phyloP scores from a whole-genome alignment of 1,139 yeast genomes.

The Geotrichum europaeum region DNA sequence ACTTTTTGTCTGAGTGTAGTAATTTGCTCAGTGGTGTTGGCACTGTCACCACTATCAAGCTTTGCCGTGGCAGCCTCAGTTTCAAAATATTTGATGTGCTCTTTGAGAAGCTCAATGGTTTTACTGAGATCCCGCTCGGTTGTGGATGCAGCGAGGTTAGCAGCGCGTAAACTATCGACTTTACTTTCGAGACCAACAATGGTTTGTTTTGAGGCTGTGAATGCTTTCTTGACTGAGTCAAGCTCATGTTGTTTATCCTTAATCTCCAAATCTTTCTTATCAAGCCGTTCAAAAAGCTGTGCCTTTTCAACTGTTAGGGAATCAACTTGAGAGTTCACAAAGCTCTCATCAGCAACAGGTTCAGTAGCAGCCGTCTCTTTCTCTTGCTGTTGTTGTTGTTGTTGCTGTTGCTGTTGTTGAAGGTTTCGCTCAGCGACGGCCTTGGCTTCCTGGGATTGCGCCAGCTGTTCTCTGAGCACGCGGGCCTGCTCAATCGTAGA shows the following conservation, averaged over 20 bases:
- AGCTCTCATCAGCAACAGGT: background rate
- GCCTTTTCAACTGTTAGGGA: conserved; percentile 35
- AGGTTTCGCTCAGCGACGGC: conserved; percentile 31
- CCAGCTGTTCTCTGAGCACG: conserved; percentile 24
- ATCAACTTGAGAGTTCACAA: conserved; percentile 21
- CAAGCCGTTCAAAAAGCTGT: conserved; percentile 38
- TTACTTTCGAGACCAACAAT: conserved; percentile 39
- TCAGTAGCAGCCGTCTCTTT: conserved; percentile 12
- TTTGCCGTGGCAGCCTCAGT: conserved; percentile 36
- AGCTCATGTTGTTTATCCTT: conserved; percentile 46
- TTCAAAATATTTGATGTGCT: conserved; percentile 38
- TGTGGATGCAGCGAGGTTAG: conserved; percentile 34
- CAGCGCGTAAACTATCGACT: conserved; percentile 34
- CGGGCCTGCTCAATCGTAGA: conserved; percentile 1
- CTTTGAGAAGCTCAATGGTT: conserved; percentile 36
- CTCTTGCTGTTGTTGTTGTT: conserved; percentile 11
- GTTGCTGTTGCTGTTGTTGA: conserved; percentile 11
- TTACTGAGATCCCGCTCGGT: conserved; percentile 38
- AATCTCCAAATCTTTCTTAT: conserved; percentile 44
- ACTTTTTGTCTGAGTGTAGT: conserved; percentile 34
- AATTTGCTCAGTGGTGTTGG: conserved; percentile 19
- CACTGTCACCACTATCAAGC: conserved; percentile 13
- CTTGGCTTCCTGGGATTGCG: conserved; percentile 33
- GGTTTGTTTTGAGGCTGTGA: conserved; percentile 40
- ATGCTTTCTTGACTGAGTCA: conserved; percentile 44